Percentiles rank a stretch among this genome's conserved stretches.
Evolutionary conservation across 2,329 filamentous ascomycete species (phyloP).

Genomic region (Ploettnerulaceae sp.): DNA sequence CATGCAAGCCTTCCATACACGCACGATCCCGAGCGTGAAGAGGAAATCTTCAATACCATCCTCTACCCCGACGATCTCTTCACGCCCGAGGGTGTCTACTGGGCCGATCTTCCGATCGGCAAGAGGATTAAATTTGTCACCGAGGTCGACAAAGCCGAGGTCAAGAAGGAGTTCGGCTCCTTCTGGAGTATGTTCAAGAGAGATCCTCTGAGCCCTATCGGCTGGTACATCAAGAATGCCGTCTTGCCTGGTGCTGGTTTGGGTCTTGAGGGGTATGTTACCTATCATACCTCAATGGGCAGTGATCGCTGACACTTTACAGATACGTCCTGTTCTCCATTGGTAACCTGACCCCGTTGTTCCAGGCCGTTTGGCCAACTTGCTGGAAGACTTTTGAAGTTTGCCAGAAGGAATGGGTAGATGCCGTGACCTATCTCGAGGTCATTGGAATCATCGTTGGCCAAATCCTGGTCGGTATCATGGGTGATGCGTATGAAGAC

Average conservation of each 20-base stretch:
- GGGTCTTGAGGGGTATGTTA: slow-evolving; percentile 71
- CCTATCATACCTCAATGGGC: not conserved
- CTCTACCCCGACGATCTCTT: slow-evolving; percentile 88
- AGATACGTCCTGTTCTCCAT: slow-evolving; percentile 96
- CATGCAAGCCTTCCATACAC: slow-evolving; percentile 20
- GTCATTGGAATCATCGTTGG: slow-evolving; percentile 93
- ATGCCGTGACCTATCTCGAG: slow-evolving; percentile 84
- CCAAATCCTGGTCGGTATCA: slow-evolving; percentile 79
- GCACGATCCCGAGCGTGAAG: slow-evolving; percentile 38
- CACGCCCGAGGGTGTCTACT: slow-evolving; percentile 78
- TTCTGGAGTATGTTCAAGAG: slow-evolving; percentile 79
- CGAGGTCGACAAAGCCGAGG: slow-evolving; percentile 66
- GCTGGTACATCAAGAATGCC: slow-evolving; percentile 85
- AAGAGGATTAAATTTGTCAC: slow-evolving; percentile 72
- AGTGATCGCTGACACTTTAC: slow-evolving; percentile 10
- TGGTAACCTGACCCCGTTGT: slow-evolving; percentile 82
- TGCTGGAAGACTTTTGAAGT: slow-evolving; percentile 68
- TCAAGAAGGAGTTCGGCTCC: slow-evolving; percentile 57
- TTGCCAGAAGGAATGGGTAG: slow-evolving; percentile 76
- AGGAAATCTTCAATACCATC: slow-evolving; percentile 64
- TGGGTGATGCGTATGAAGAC: slow-evolving; percentile 57
- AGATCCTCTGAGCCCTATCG: slow-evolving; percentile 78
- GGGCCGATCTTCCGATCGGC: slow-evolving; percentile 75
- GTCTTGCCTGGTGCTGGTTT: slow-evolving; percentile 89
- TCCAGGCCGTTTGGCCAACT: slow-evolving; percentile 65